Base-by-base conservation (phyloP, 108 stramenopile genomes). In the Pseudonitzschia pungens region DNA sequence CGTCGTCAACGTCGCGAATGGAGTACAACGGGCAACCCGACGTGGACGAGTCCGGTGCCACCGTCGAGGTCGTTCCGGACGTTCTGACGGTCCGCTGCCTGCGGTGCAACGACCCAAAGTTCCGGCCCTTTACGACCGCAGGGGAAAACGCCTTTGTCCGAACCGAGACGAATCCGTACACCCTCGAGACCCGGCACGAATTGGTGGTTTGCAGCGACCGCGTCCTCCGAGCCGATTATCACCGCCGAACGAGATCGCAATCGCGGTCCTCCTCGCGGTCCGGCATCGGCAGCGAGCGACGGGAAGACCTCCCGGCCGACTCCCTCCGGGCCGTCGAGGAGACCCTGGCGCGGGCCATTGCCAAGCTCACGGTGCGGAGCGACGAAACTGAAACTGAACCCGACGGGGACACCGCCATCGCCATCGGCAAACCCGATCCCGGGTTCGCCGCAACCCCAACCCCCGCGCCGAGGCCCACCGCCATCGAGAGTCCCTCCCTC, bases 201-300 rank as follows among this genome's bases (percentile, higher is more conserved):
- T 31, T 58, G 27, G 57, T 58, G 21, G 24, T 58, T 0, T 58
- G 57, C 29, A 58, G 57, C 29, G 57, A 58, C 28, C 57, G 57
- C 15, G 27, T 58, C 29, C 29, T 58, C 10, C 57, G 28, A 14
- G 28, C 0, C 3, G 57, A 58, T 26, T 58, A 58, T 26, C 27
- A 58, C 27, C 53, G 53, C 24, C 53, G 24, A 14, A 7, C 22
- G n/a, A 15, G 53, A 54, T 24, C 22, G 0, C 22, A 15, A 24
- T 0, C n/a, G n/a, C 22, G 15, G 8, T 21, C 15, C 0, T 1
- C 1, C 18, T 14, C 57, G 24, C 29, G 11, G 28, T 26, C 15
- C 28, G 27, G 27, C 21, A 27, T 26, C 9, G 24, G 0, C 21
- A 21, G 27, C 15, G 24, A 58, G 4, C 57, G 57, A 8, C 57